Evolutionary conservation across 2,329 filamentous ascomycete genomes (phyloP), one percentile per base, ranked within the genome.

Genomic region (Rhynchosporium agropyri): DNA sequence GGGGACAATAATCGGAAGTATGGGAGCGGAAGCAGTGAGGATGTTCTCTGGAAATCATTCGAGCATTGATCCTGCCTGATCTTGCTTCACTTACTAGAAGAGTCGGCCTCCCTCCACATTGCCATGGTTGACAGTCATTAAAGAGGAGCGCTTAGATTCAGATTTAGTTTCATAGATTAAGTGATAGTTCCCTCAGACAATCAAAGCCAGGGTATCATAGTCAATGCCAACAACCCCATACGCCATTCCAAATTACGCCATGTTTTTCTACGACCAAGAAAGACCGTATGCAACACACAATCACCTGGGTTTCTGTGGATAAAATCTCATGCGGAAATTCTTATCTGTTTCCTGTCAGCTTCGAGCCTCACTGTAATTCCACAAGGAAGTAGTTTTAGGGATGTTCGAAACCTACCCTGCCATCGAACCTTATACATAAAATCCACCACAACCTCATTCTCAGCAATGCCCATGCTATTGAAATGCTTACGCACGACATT

Each of bases 401-500:
- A 6, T 36, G 20, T 40, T 31, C 38, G 40, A 40, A 13, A 63
- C 66, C 58, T 59, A 75, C 74, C 72, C 68, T 75, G 74, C 67
- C 70, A 73, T 43, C 71, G 73, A 28, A 75, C 73, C 60, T 75
- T 75, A 63, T 75, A 75, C 55, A 75, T 58, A 55, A 75, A 75
- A 43, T 74, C 89, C 62, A 93, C 89, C 62, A 95, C 89, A 68
- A 92, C 88, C 70, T 95, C 91, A 73, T 88, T 92, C 78, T 96
- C 91, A 67, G 87, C 88, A 46, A 94, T 85, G 15, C 89, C 89
- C 68, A 90, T 81, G 40, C 85, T 86, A 73, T 95, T 95, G 78
- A 95, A 95, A 76, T 95, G 90, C 75, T 92, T 93, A 67, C 90
- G 83, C 55, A 93, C 89, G 1, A 85, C 82, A 68, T 86, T 81